These are phyloP conservation scores for Petunia axillaris DNA, from an alignment of 257 asterid species.

Conservation along the genomic window DNA sequence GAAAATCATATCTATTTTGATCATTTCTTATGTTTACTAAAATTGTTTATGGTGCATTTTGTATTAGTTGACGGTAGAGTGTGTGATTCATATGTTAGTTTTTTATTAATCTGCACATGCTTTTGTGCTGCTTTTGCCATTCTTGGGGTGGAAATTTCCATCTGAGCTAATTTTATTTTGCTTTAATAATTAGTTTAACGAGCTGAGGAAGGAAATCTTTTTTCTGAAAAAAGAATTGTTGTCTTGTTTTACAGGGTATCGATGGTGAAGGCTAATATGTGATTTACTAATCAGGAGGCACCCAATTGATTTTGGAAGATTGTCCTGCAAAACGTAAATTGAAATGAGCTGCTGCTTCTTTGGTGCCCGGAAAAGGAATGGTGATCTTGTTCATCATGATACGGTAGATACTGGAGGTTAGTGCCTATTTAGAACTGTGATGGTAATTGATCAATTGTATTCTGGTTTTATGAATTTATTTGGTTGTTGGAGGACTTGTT, in stretches of 20 bases:
- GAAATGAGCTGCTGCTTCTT: slow-evolving; percentile 80
- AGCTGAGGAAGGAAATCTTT: not conserved
- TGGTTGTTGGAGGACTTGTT: slow-evolving; percentile 12
- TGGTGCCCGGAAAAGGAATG: slow-evolving; percentile 45
- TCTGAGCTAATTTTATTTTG: not conserved
- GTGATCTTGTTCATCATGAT: slow-evolving; percentile 36
- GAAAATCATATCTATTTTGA: not conserved
- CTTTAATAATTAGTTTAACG: not conserved
- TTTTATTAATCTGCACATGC: not conserved
- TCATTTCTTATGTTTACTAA: not conserved
- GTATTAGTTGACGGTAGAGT: not conserved
- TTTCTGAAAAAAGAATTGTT: not conserved
- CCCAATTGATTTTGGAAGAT: slow-evolving; percentile 27
- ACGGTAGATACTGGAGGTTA: slow-evolving; percentile 62
- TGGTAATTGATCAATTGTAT: slow-evolving; percentile 13
- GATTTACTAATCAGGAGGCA: slow-evolving; percentile 12
- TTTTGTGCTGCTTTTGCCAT: not conserved
- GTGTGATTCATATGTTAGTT: not conserved
- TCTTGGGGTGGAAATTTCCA: not conserved
- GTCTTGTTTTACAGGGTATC: not conserved
- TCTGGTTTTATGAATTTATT: slow-evolving; percentile 8
- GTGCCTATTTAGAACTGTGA: slow-evolving; percentile 1
- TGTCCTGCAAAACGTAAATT: slow-evolving; percentile 28
- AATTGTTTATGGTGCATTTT: not conserved
- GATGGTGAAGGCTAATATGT: not conserved